Conservation (phyloP, 257 asterid genomes). For the Marsdenia floribunda region DNA sequence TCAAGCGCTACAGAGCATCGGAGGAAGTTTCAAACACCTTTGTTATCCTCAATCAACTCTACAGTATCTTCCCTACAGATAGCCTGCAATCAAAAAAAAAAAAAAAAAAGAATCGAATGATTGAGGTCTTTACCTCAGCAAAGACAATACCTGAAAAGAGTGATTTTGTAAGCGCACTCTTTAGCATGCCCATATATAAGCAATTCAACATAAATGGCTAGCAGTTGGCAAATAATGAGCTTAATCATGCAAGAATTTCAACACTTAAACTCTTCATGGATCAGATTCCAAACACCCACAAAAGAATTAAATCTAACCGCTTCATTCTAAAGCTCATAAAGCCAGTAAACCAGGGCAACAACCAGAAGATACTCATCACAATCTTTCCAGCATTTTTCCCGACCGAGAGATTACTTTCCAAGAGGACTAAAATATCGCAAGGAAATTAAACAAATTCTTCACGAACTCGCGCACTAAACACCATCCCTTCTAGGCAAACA, state of each 20-base stretch:
- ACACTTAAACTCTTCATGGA: neutral
- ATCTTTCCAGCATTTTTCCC: neutral
- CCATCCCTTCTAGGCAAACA: neutral
- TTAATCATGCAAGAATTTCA: neutral
- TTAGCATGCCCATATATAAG: neutral
- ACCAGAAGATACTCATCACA: neutral
- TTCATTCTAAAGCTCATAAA: neutral
- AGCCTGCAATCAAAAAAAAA: slow-evolving; percentile 8
- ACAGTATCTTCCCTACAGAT: neutral
- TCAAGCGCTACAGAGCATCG: slow-evolving; percentile 18
- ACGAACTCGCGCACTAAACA: neutral
- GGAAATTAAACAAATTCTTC: neutral
- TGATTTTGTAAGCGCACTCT: neutral
- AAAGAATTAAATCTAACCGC: neutral
- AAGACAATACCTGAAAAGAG: neutral
- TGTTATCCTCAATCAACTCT: neutral
- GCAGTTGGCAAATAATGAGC: neutral
- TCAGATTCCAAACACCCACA: neutral
- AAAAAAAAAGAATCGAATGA: neutral
- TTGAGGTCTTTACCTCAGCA: too few relatives aligned
- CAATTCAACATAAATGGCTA: neutral
- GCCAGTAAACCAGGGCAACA: neutral
- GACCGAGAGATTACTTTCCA: neutral
- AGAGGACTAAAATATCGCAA: neutral
- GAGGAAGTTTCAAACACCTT: slow-evolving; percentile 9